Percentiles rank a stretch among this genome's conserved stretches.
These are phyloP conservation scores for Candida sp. DNA, from an alignment of 1,139 yeast genomes.

Conservation along the genomic window DNA sequence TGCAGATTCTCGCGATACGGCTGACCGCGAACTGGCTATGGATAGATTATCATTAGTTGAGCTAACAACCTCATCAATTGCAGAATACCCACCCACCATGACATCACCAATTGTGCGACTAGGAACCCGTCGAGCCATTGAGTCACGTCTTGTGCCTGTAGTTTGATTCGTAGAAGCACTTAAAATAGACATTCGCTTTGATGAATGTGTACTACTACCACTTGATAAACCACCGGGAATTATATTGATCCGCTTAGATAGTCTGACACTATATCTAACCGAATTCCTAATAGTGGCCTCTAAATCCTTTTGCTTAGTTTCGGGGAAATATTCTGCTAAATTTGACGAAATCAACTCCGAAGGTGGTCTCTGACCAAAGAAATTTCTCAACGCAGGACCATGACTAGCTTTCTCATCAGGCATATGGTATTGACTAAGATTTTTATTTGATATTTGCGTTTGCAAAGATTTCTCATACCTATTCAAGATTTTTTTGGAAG, in stretches of 20 bases:
- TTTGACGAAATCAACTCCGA: slow-evolving; percentile 89
- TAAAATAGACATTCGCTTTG: slow-evolving; percentile 17
- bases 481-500: slow-evolving; percentile 46
- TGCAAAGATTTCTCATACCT: slow-evolving; percentile 29
- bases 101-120: slow-evolving; percentile 63
- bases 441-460: slow-evolving; percentile 6
- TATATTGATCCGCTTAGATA: slow-evolving; percentile 40
- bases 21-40: slow-evolving; percentile 18
- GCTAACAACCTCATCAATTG: slow-evolving; percentile 54
- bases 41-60: slow-evolving; percentile 20
- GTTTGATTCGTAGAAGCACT: slow-evolving; percentile 18
- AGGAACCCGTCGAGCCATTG: background rate
- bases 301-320: slow-evolving; percentile 67
- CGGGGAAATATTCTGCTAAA: slow-evolving; percentile 89
- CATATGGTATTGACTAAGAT: slow-evolving; percentile 21
- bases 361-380: slow-evolving; percentile 91
- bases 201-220: slow-evolving; percentile 18
- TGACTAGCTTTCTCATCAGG: slow-evolving; percentile 14
- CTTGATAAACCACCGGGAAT: slow-evolving; percentile 20
- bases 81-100: slow-evolving; percentile 54
- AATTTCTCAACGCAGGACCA: slow-evolving; percentile 40
- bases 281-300: slow-evolving; percentile 84
- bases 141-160: background rate
- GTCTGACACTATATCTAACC: slow-evolving; percentile 67
- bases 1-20: slow-evolving; percentile 12